A percentile compares a stretch with the other conserved stretches of the same genome.
phyloP scores from a whole-genome alignment of 106 monocot genomes.

The Dendrobium nobile region DNA sequence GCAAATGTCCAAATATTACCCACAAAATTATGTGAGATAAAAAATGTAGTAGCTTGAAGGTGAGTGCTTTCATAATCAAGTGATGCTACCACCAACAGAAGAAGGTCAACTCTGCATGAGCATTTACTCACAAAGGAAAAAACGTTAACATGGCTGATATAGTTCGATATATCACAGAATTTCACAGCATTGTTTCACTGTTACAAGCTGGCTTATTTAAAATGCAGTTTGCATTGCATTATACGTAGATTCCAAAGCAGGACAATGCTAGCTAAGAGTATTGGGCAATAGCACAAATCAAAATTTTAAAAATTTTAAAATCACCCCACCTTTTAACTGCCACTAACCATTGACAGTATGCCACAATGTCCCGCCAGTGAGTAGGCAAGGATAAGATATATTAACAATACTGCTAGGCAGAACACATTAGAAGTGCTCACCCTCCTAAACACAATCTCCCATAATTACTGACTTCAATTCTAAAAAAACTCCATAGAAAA shows the following conservation, averaged over 20 bases:
- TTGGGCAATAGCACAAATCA: background rate
- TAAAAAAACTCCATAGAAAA: too few relatives aligned
- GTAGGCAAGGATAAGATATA: background rate
- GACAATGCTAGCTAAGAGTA: background rate
- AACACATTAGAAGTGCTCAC: background rate
- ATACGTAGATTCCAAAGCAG: background rate
- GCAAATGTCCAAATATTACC: background rate
- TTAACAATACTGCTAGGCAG: background rate
- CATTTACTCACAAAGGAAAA: background rate
- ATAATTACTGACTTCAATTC: too few relatives aligned
- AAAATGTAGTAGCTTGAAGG: background rate
- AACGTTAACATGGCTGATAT: background rate
- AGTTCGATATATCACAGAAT: background rate
- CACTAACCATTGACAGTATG: background rate
- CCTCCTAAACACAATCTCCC: background rate
- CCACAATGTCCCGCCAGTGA: background rate
- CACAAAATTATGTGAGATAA: background rate
- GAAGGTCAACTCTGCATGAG: background rate
- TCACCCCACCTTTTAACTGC: background rate
- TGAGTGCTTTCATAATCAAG: background rate
- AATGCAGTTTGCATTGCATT: background rate
- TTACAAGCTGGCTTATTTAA: background rate
- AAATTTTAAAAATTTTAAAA: background rate
- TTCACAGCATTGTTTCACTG: background rate
- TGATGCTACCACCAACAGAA: background rate